These are phyloP conservation scores for Aspergillus quadricinctus DNA, from an alignment of 2,329 filamentous ascomycete genomes.

Conservation along the genomic window DNA sequence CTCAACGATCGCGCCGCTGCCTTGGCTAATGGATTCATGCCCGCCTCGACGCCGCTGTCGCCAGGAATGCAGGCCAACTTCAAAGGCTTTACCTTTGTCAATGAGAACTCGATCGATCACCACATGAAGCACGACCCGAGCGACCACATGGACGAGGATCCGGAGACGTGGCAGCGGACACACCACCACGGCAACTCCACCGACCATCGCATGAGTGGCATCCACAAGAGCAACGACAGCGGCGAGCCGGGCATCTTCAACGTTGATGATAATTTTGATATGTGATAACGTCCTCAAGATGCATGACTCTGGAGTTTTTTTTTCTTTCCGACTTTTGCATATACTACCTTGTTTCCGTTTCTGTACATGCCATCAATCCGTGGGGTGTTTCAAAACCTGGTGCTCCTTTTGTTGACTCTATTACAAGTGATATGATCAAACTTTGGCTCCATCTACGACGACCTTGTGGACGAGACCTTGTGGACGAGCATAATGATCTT, in stretches of 20 bases:
- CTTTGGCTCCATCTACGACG: slow-evolving; percentile 2
- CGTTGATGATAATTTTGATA: slow-evolving; percentile 43
- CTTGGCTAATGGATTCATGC: slow-evolving; percentile 72
- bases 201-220: slow-evolving; percentile 43
- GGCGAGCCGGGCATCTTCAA: slow-evolving; percentile 40
- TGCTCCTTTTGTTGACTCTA: slow-evolving; percentile 3
- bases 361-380: slow-evolving; percentile 29
- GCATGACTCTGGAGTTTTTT: slow-evolving; percentile 36
- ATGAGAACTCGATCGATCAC: slow-evolving; percentile 86
- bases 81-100: slow-evolving; percentile 98
- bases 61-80: slow-evolving; percentile 98
- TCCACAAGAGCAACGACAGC: slow-evolving; percentile 36
- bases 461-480: background rate
- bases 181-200: slow-evolving; percentile 28
- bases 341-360: slow-evolving; percentile 18
- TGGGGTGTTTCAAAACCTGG: slow-evolving; percentile 17
- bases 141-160: slow-evolving; percentile 42
- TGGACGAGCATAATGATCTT: background rate
- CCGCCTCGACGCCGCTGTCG: slow-evolving; percentile 85
- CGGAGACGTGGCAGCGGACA: slow-evolving; percentile 29
- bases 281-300: slow-evolving; percentile 36
- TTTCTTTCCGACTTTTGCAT: slow-evolving; percentile 25
- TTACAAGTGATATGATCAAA: slow-evolving; percentile 1
- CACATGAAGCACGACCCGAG: slow-evolving; percentile 33
- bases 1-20: slow-evolving; percentile 88